Evolutionary conservation across 2,329 filamentous ascomycete species (phyloP), one percentile per base, ranked within the genome.

Genomic region (Fusarium sp.): DNA sequence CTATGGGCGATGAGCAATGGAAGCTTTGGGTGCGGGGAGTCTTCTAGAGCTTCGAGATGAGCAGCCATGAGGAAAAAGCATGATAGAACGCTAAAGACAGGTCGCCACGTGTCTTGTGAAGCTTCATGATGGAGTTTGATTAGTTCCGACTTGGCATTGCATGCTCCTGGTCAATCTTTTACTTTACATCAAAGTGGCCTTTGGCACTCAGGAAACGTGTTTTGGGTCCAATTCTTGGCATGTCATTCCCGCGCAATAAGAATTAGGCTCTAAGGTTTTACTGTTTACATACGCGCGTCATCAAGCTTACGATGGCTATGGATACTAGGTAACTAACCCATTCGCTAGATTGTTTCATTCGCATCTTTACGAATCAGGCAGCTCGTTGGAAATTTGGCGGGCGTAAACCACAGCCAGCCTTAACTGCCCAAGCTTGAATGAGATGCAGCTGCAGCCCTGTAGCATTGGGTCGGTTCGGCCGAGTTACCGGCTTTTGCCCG

Each of bases 281-380:
- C 19, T 19, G 19, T 19, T 19, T 33, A 19, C 19, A 19, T 22
- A 17, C 15, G 39, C 19, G 47, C 60, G 57, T 62, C 58, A 62
- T 62, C 39, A 44, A 50, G 58, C 46, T 38, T 22, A 22, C 42
- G 26, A 34, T 19, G 19, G 19, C 19, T 19, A 19, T 19, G 19
- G 19, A 19, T 19, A 19, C 19, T 19, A 34, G 28, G 24, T 34
- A 54, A 55, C 39, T 15, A 39, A 62, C 24, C 36, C 42, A 17
- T 45, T 45, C 36, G 31, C 50, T 38, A 24, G 34, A 21, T 50
- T 34, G 33, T 34, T 39, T 36, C 24, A 36, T 38, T 51, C 39
- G 49, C 21, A 52, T 53, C 57, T 26, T 65, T 46, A 63, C 65
- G 26, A 69, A 69, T 65, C 55, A 68, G 60, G 45, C 26, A 65